phyloP scores from a whole-genome alignment of 2,329 filamentous ascomycete genomes.

The Cladophialophora exuberans region DNA sequence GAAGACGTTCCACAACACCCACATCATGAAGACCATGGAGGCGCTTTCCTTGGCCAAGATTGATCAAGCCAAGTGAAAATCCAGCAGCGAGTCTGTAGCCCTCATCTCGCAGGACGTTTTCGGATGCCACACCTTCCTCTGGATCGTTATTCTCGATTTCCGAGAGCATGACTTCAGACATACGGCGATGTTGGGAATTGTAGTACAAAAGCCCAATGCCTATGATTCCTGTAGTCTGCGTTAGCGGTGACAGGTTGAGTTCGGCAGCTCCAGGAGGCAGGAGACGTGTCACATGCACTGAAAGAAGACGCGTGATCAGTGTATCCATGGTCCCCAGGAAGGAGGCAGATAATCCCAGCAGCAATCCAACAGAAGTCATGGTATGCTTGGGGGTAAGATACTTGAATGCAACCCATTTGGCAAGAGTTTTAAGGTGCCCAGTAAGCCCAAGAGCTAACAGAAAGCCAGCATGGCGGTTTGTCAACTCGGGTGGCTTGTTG shows the following conservation, averaged over 20 bases:
- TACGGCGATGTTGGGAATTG: constrained; percentile 92
- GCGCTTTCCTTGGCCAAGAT: constrained; percentile 86
- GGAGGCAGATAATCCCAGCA: constrained; percentile 88
- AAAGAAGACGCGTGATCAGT: constrained; percentile 86
- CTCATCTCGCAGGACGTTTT: constrained; percentile 85
- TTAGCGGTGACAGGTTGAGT: constrained; percentile 87
- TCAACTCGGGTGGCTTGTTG: constrained; percentile 92
- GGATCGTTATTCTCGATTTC: constrained; percentile 89
- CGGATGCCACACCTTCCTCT: constrained; percentile 68
- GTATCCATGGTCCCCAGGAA: constrained; percentile 98
- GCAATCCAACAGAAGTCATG: constrained; percentile 96
- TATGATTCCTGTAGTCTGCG: constrained; percentile 96
- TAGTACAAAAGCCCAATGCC: constrained; percentile 93
- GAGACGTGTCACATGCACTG: constrained; percentile 95
- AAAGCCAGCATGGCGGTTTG: constrained; percentile 94
- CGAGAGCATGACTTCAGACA: constrained; percentile 99
- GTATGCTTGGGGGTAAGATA: constrained; percentile 99
- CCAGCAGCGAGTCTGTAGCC: constrained; percentile 95
- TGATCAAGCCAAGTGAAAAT: constrained; percentile 91
- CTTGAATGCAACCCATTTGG: constrained; percentile 98
- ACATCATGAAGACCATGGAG: constrained; percentile 90
- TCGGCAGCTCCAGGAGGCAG: constrained; percentile 89
- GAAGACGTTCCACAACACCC: constrained; percentile 84
- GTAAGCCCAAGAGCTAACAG: constrained; percentile 88
- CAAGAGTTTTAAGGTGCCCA: constrained; percentile 88